Percentiles rank a stretch among this genome's conserved stretches.
These are phyloP conservation scores for Trichocladium antarcticum DNA, from an alignment of 495 filamentous ascomycete species.

Conservation along the genomic window DNA sequence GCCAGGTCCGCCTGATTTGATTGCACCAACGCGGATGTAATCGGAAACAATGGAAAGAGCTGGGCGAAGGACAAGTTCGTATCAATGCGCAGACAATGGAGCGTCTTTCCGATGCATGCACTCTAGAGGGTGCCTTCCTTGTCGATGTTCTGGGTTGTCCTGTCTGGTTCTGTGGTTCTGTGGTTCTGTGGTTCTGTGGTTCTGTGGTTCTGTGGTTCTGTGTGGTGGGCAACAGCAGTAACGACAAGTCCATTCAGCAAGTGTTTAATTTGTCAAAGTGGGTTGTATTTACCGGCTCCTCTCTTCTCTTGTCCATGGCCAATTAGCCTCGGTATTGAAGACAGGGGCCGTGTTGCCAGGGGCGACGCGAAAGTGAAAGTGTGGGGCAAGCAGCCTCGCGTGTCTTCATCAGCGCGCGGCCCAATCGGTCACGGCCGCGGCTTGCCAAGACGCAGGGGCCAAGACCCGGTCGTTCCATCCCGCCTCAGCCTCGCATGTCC, in stretches of 20 bases:
- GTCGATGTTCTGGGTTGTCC: no score
- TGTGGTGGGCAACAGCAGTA: neutral
- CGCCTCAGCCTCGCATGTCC: slow-evolving; percentile 5
- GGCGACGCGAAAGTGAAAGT: slow-evolving; percentile 9
- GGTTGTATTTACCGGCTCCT: slow-evolving; percentile 5
- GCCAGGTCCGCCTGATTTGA: neutral
- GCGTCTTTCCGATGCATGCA: no score
- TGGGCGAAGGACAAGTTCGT: no score
- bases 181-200: neutral
- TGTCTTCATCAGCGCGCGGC: neutral
- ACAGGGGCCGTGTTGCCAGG: slow-evolving; percentile 10
- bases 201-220: no score
- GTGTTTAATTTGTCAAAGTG: slow-evolving; percentile 5
- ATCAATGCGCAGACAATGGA: no score
- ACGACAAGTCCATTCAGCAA: neutral
- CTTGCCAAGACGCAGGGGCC: neutral
- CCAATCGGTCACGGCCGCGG: slow-evolving; percentile 4
- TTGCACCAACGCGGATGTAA: no score
- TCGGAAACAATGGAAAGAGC: no score
- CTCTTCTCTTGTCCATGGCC: neutral
- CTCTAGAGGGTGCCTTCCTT: no score
- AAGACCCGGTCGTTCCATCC: neutral
- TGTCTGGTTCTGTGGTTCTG: neutral
- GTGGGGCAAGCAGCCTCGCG: neutral
- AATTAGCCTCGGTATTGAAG: neutral